phyloP scores from a whole-genome alignment of 768 basidiomycete species.

The Saitozyma sp. region DNA sequence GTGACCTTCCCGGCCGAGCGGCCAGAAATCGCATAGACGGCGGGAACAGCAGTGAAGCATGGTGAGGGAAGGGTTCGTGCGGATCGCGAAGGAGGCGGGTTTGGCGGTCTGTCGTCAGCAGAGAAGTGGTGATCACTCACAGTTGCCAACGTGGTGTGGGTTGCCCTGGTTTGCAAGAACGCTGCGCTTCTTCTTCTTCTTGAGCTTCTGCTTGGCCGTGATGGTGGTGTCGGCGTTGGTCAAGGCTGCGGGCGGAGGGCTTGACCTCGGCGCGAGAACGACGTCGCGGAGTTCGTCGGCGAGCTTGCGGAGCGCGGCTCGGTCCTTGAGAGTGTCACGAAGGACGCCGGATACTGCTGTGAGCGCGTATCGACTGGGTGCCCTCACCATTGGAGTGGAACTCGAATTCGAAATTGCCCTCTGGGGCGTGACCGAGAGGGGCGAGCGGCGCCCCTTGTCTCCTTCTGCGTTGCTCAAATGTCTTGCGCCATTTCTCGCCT shows the following conservation, averaged over 20 bases:
- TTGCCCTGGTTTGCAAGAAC: conserved; percentile 90
- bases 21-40: conserved; percentile 47
- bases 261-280: conserved; percentile 8
- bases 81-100: conserved; percentile 29
- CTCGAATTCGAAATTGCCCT: conserved; percentile 50
- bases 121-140: conserved; percentile 15
- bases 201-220: conserved; percentile 47
- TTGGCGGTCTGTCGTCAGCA: conserved; percentile 39
- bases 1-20: conserved; percentile 38
- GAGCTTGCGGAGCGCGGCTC: conserved; percentile 23
- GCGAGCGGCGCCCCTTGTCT: too few species aligned
- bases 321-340: conserved; percentile 9
- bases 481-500: conserved; percentile 17
- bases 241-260: too few species aligned
- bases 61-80: conserved; percentile 27
- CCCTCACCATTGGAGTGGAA: neutral
- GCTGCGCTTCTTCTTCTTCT: conserved; percentile 91
- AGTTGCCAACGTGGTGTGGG: conserved; percentile 92
- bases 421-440: conserved; percentile 24
- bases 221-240: too few species aligned
- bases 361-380: too few species aligned
- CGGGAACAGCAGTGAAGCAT: conserved; percentile 41
- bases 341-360: too few species aligned
- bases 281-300: conserved; percentile 28
- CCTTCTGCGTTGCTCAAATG: conserved; percentile 10